A percentile compares a stretch with the other conserved stretches of the same genome.
Conservation (phyloP, 257 asterid genomes). For the Datura wrightii region DNA sequence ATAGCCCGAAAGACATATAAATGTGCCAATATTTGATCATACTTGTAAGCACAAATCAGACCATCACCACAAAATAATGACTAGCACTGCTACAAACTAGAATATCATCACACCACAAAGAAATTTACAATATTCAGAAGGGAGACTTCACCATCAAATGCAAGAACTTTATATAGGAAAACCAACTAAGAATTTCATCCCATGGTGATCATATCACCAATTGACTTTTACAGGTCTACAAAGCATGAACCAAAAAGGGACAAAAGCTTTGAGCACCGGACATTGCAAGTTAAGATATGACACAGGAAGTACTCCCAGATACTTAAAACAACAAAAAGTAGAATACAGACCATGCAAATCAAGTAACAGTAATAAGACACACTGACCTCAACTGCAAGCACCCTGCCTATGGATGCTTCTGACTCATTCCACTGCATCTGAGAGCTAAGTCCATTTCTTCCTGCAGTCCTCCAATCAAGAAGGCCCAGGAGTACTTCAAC, state of each 20-base stretch:
- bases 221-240: conserved; percentile 7
- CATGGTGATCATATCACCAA: neutral
- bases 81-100: neutral
- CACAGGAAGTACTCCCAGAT: neutral
- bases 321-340: conserved; percentile 3
- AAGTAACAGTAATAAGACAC: neutral
- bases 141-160: conserved; percentile 2
- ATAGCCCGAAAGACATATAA: neutral
- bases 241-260: neutral
- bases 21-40: neutral
- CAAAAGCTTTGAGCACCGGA: neutral
- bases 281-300: neutral
- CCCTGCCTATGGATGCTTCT: conserved; percentile 94
- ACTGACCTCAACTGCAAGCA: conserved; percentile 92
- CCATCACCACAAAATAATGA: neutral
- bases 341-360: neutral
- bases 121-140: neutral
- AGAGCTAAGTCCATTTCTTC: conserved; percentile 73
- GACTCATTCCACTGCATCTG: conserved; percentile 99
- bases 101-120: neutral
- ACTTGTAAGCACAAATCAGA: neutral
- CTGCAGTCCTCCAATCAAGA: conserved; percentile 99
- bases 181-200: neutral
- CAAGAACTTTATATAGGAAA: conserved; percentile 19
- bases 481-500: conserved; percentile 98